Evolutionary conservation across 768 basidiomycete species (phyloP).

Genomic region (Pholiota microspora): DNA sequence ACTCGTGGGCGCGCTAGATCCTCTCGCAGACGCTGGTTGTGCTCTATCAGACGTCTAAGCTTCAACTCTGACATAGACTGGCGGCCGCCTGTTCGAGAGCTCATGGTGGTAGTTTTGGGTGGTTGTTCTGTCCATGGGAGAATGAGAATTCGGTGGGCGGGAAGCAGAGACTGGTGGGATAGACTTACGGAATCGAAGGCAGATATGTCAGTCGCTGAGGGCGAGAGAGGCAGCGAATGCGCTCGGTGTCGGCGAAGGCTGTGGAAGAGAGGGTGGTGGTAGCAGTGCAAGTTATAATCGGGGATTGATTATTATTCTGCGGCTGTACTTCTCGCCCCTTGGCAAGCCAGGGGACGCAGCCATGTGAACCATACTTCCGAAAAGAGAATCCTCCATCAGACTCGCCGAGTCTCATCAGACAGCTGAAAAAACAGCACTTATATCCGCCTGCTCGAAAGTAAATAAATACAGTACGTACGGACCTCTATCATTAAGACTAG

Average conservation of each 20-base stretch:
- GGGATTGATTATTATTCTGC: conserved; percentile 26
- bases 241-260: conserved; percentile 4
- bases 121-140: conserved; percentile 11
- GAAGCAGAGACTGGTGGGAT: background rate
- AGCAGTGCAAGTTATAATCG: conserved; percentile 22
- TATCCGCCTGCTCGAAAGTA: conserved; percentile 3
- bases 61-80: conserved; percentile 99
- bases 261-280: conserved; percentile 17
- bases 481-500: background rate
- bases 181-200: conserved; percentile 1
- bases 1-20: conserved; percentile 88
- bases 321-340: conserved; percentile 20
- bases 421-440: background rate
- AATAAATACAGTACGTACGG: background rate
- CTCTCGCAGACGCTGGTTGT: conserved; percentile 89
- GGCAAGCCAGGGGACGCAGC: conserved; percentile 10
- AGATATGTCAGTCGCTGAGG: background rate
- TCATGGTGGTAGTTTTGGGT: conserved; percentile 40
- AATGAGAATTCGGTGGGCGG: conserved; percentile 6
- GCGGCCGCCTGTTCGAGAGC: conserved; percentile 56
- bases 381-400: conserved; percentile 18
- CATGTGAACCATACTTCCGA: conserved; percentile 20
- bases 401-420: conserved; percentile 12
- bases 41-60: conserved; percentile 89
- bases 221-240: background rate